These are phyloP conservation scores for Metroxylon sagu DNA, from an alignment of 176 grass and related monocot genomes.

Conservation along the genomic window DNA sequence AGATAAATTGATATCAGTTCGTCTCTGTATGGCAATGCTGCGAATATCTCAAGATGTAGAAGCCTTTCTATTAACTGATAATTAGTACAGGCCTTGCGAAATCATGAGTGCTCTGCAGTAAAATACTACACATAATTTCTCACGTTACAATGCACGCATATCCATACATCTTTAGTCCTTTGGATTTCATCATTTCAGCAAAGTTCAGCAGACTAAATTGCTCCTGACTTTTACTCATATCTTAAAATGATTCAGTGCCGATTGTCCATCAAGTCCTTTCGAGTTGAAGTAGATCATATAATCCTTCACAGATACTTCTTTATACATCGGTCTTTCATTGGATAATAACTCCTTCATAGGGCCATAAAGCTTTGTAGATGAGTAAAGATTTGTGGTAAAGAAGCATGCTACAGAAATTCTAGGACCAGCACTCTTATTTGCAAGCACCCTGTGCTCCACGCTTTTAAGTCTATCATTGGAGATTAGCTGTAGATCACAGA, in stretches of 20 bases:
- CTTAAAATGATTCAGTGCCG: conserved; percentile 31
- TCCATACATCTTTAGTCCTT: too few relatives aligned
- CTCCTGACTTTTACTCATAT: not conserved
- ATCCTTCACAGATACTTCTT: conserved; percentile 27
- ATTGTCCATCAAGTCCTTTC: conserved; percentile 44
- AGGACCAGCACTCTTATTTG: conserved; percentile 3
- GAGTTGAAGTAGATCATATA: conserved; percentile 14
- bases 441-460: conserved; percentile 51
- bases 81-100: too few relatives aligned
- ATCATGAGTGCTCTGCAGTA: too few relatives aligned
- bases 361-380: conserved; percentile 16
- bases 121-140: too few relatives aligned
- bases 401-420: conserved; percentile 42
- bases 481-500: conserved; percentile 22
- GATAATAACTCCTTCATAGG: conserved; percentile 29
- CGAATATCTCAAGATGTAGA: too few relatives aligned
- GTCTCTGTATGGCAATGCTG: too few relatives aligned
- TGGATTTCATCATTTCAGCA: too few relatives aligned
- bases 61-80: too few relatives aligned
- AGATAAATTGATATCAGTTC: too few relatives aligned
- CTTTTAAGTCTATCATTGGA: conserved; percentile 47
- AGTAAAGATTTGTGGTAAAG: conserved; percentile 14
- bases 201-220: too few relatives aligned
- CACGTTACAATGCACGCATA: too few relatives aligned
- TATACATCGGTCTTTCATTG: conserved; percentile 13